phyloP scores from a whole-genome alignment of 208 protist species.

The Herpetomonas muscarum region DNA sequence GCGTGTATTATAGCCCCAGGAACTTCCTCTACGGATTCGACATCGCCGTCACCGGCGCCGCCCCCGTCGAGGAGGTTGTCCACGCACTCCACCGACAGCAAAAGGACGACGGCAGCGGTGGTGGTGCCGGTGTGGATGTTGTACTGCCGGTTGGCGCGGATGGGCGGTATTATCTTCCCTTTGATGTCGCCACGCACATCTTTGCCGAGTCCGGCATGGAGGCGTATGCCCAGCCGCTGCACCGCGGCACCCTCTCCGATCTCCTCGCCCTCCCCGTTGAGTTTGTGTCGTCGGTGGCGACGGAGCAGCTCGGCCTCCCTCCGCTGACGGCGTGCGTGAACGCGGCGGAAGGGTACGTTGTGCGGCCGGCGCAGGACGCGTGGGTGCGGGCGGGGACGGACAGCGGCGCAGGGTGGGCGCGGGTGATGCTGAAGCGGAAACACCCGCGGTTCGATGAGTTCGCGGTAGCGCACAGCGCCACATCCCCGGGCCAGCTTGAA shows the following conservation, averaged over 20 bases:
- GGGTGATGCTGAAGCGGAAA: slow-evolving; percentile 23
- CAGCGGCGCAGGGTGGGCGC: slow-evolving; percentile 1
- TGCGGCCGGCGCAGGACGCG: slow-evolving; percentile 16
- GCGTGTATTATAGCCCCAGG: slow-evolving; percentile 22
- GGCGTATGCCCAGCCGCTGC: slow-evolving; percentile 6
- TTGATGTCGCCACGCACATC: slow-evolving; percentile 4
- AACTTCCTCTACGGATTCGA: slow-evolving; percentile 39
- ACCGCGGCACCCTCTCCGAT: slow-evolving; percentile 8
- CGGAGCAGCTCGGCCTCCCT: slow-evolving; percentile 13
- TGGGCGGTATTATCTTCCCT: slow-evolving; percentile 19
- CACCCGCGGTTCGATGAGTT: slow-evolving; percentile 27
- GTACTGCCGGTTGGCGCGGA: slow-evolving; percentile 7
- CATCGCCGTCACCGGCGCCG: slow-evolving; percentile 8
- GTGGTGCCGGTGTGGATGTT: neutral
- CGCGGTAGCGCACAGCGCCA: slow-evolving; percentile 1
- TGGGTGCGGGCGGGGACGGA: slow-evolving; percentile 2
- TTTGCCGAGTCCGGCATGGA: slow-evolving; percentile 9
- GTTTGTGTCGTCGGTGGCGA: slow-evolving; percentile 4
- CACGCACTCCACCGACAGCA: neutral
- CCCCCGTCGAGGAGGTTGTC: too few relatives aligned
- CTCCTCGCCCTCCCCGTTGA: neutral
- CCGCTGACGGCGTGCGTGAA: slow-evolving; percentile 2
- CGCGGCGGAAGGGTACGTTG: slow-evolving; percentile 21
- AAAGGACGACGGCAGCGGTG: neutral
- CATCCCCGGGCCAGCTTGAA: neutral